Evolutionary conservation across 441 rosid genomes (phyloP), one percentile per base, ranked within the genome.

Genomic region (Omphalea diandra): DNA sequence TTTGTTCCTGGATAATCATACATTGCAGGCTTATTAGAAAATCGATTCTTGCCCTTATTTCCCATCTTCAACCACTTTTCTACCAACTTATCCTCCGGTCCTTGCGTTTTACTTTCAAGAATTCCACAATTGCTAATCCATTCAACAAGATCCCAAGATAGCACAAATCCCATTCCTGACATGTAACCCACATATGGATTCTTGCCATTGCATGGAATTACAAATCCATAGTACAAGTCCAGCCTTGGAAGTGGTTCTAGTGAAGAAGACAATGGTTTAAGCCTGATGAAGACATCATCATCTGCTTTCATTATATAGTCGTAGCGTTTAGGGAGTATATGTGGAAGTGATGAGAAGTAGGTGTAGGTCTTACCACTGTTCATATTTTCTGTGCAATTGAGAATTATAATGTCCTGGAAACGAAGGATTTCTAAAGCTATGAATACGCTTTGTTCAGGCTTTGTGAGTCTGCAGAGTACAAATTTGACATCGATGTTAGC

Each of bases 371-470:
- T 83, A 9, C 81, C 85, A 0, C 27, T 67, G 77, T 83, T 79
- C 85, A 81, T 83, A 58, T 85, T 85, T 57, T 85, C 85, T 8
- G 68, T 67, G 83, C 85, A 83, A 53, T 85, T 71, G 3, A 80
- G 80, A 63, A 81, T 76, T 27, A 85, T 69, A n/a, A 80, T 73
- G 71, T 81, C 83, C 40, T 73, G 24, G 73, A 74, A 85, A 0
- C 75, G 79, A 41, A 76, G 54, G 47, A 76, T 80, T 53, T 81
- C 82, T 3, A 80, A 76, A 15, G 79, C 65, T 5, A 85, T 11
- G 6, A 73, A 29, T 0, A 58, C 36, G 46, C 52, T 81, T 20
- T 81, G 85, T 17, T 80, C 79, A 0, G 53, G 70, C 15, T 76
- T 76, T 7, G 80, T 74, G 53, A 85, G 72, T 36, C 61, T 81